Evolutionary conservation across 169 alveolate genomes (phyloP), one percentile per base, ranked within the genome.

Genomic region (Eimeria maxima): DNA sequence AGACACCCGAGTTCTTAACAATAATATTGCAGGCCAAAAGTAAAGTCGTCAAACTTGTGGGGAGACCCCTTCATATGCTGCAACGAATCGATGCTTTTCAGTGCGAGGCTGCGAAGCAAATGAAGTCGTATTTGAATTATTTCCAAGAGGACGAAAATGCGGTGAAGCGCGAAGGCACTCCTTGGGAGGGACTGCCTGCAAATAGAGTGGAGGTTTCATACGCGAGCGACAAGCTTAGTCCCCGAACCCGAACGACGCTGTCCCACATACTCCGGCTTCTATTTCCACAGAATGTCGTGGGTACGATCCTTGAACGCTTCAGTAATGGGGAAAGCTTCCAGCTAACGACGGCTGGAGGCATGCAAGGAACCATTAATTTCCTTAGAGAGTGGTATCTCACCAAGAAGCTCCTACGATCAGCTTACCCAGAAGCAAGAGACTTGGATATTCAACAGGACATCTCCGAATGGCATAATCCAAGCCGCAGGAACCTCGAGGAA

Each of bases 1-100:
- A 33, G 13, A 45, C n/a, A 42, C 93, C 93, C 11, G 60, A 63
- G 44, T 87, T 57, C 53, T 42, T 87, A 60, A 24, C 65, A 20
- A 42, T 87, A 33, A 33, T 33, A 5, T 63, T 87, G 63, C 33
- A 63, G 42, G 63, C 78, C 78, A 87, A 33, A 38, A 65, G 93
- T 16, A 87, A 42, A 63, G 60, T 42, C 22, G 93, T 87, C 60
- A 42, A 87, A 38, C 81, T 87, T 20, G 65, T 38, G 11, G 93
- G 63, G 45, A 57, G 93, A 83, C 93, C 93, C 27, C 33, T 87
- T 47, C 93, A 87, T 71, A 57, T 87, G 81, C 60, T 87, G 65
- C 93, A 87, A 27, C 63, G 93, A 47, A 87, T 87, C 33, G 93
- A 87, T 27, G 83, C 93, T 18, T 33, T 87, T 16, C 65, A 44